phyloP scores from a whole-genome alignment of 208 protist genomes.

The Trypanosoma rangeli region DNA sequence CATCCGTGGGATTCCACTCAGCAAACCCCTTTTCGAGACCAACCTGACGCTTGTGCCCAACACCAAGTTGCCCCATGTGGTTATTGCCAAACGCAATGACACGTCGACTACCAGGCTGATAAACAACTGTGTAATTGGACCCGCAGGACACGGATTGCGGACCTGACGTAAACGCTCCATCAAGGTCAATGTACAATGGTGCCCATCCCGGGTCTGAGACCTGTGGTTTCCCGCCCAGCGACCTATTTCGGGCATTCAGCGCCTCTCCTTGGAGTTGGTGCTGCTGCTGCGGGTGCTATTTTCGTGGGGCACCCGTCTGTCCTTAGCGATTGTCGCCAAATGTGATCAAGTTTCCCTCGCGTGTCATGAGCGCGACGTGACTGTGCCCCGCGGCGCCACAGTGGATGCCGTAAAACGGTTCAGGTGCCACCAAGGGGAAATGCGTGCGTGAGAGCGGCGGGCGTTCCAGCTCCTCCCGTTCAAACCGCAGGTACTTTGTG shows the following conservation, averaged over 20 bases:
- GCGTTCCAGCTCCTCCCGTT: slow-evolving; percentile 44
- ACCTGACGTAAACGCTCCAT: slow-evolving; percentile 32
- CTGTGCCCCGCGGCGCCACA: slow-evolving; percentile 48
- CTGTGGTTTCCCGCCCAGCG: not conserved
- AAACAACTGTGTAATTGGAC: slow-evolving; percentile 68
- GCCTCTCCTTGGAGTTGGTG: not conserved
- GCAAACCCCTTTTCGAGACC: slow-evolving; percentile 43
- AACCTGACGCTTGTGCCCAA: slow-evolving; percentile 48
- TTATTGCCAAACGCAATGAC: slow-evolving; percentile 72
- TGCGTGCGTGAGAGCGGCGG: not conserved
- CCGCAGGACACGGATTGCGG: slow-evolving; percentile 38
- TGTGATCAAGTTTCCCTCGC: slow-evolving; percentile 65
- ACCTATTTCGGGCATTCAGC: not conserved
- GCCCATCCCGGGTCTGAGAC: slow-evolving; percentile 17
- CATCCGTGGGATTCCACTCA: slow-evolving; percentile 52
- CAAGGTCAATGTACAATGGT: slow-evolving; percentile 54
- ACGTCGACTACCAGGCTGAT: slow-evolving; percentile 44
- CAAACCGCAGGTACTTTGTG: slow-evolving; percentile 57
- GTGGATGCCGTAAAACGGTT: slow-evolving; percentile 48
- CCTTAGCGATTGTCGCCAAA: slow-evolving; percentile 68
- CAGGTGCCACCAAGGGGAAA: slow-evolving; percentile 9
- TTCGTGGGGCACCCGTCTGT: slow-evolving; percentile 35
- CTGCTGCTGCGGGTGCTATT: not conserved
- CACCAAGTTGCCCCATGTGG: slow-evolving; percentile 71
- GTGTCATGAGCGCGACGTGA: slow-evolving; percentile 56